Evolutionary conservation across 148 eudicot genomes (phyloP), one percentile per base, ranked within the genome.

Genomic region (Chenopodium album): DNA sequence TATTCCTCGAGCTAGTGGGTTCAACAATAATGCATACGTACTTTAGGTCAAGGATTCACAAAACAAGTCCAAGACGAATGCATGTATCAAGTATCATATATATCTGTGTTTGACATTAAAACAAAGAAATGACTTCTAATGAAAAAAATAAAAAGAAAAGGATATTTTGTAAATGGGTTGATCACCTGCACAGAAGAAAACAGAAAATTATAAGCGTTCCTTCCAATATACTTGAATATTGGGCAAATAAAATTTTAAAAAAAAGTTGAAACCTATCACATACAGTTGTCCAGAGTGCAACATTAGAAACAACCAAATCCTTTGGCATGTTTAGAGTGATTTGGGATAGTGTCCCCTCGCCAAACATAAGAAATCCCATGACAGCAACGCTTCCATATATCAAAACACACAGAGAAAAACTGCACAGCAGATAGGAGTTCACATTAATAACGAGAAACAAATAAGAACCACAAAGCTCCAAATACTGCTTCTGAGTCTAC

Each of bases 221-320:
- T 41, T 52, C 37, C 28, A 7, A 34, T 22, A n/a, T 64, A 75
- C 41, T 46, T 20, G 17, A 19, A 64, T 29, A 52, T 65, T 48
- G 64, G 67, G 32, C 2, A 22, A 48, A 62, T 29, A 23, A 0
- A 72, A 14, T 10, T 4, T 37, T 78, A 60, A 29, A 48, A 71
- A 29, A 56, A 17, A 22, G 14, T 48, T 48, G 73, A 26, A 77
- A 28, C 72, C 7, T 16, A 17, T 65, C 12, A 91, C 95, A 89
- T 82, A 95, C 98, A 28, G 94, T 91, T 47, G 97, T 95, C 98
- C 96, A 91, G 50, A 93, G 69, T 26, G 99, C 99, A 81, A 93
- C 84, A 70, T 91, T 87, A 34, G 98, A 90, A 73, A 83, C 85
- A 50, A 92, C 32, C 3, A 87, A 74, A 85, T 92, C 79, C 26